phyloP scores from a whole-genome alignment of 208 protist genomes.

The Leishmania martiniquensis region DNA sequence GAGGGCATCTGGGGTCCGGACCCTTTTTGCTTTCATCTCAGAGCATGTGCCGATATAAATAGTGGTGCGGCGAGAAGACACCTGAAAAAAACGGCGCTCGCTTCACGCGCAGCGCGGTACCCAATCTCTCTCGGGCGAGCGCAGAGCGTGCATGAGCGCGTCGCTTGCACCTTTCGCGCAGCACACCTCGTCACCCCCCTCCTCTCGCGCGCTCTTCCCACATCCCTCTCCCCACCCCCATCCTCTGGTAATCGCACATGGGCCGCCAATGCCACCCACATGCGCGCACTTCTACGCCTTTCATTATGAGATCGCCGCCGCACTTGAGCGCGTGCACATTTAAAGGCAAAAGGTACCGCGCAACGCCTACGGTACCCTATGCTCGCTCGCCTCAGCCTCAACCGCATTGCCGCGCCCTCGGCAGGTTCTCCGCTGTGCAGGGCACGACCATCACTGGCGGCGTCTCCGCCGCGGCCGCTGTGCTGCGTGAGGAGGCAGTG shows the following conservation, averaged over 20 bases:
- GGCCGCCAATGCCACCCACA: background rate
- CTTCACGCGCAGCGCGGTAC: background rate
- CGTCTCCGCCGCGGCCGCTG: background rate
- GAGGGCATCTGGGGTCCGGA: background rate
- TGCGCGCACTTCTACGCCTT: background rate
- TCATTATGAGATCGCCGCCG: background rate
- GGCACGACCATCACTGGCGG: background rate
- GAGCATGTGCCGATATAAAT: background rate
- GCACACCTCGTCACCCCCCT: background rate
- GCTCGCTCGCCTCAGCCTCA: conserved; percentile 4
- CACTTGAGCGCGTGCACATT: background rate
- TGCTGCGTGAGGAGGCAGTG: conserved; percentile 23
- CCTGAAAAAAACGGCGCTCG: background rate
- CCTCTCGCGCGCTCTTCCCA: background rate
- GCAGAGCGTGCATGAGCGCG: background rate
- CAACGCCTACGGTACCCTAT: background rate
- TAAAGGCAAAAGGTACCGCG: background rate
- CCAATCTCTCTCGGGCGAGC: background rate
- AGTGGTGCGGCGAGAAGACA: background rate
- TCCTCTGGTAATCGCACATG: background rate
- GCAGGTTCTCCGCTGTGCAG: background rate
- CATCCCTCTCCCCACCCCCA: background rate
- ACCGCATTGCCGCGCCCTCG: background rate
- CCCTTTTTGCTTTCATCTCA: background rate
- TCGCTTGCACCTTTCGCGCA: background rate